These are phyloP conservation scores for Penicillium chermesinum DNA, from an alignment of 495 filamentous ascomycete species.

Conservation along the genomic window DNA sequence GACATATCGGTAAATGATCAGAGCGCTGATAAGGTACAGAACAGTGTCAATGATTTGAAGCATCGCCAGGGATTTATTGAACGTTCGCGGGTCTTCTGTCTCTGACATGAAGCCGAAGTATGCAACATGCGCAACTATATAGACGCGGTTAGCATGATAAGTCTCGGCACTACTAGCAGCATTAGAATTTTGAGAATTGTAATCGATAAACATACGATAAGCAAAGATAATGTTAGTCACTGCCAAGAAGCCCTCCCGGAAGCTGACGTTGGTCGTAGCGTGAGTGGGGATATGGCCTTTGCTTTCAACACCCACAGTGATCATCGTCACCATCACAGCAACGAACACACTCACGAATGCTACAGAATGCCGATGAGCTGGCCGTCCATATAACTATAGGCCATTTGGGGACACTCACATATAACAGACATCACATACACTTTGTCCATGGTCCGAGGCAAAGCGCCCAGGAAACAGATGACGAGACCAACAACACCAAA, in stretches of 20 bases:
- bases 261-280: constrained; percentile 15
- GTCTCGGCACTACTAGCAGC: too few relatives aligned
- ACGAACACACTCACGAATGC: constrained; percentile 59
- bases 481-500: constrained; percentile 61
- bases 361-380: constrained; percentile 1
- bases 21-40: constrained; percentile 50
- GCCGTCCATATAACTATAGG: neutral
- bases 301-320: constrained; percentile 49
- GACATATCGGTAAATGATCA: constrained; percentile 63
- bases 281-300: constrained; percentile 17
- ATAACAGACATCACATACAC: constrained; percentile 55
- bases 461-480: constrained; percentile 55
- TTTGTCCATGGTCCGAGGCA: constrained; percentile 60
- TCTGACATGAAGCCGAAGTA: constrained; percentile 76
- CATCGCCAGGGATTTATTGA: constrained; percentile 57
- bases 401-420: constrained; percentile 28
- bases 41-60: constrained; percentile 59
- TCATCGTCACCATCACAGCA: constrained; percentile 67
- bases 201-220: constrained; percentile 25
- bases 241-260: constrained; percentile 26
- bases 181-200: neutral
- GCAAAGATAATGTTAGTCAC: constrained; percentile 40
- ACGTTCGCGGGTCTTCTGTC: constrained; percentile 61
- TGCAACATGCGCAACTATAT: constrained; percentile 60
- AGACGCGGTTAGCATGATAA: neutral